Evolutionary conservation across 768 basidiomycete genomes (phyloP).

Genomic region (Phylloporus rhodoxanthus): DNA sequence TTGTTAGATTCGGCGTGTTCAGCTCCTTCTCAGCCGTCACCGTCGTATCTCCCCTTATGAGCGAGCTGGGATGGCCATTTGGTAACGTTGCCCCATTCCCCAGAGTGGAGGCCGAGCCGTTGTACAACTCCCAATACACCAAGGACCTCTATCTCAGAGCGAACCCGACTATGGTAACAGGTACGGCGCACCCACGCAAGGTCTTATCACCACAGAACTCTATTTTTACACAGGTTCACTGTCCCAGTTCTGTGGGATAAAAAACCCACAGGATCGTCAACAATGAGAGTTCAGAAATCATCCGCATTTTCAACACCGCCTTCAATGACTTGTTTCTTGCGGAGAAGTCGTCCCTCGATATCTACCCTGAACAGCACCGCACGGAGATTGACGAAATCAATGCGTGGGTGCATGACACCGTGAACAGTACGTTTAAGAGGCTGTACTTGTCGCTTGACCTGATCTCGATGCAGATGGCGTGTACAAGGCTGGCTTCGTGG

Average conservation of each 20-base stretch:
- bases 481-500: constrained; percentile 87
- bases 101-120: constrained; percentile 65
- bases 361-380: constrained; percentile 71
- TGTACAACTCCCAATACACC: constrained; percentile 66
- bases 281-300: constrained; percentile 94
- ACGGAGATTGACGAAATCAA: constrained; percentile 80
- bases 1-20: neutral
- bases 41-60: constrained; percentile 84
- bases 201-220: neutral
- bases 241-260: constrained; percentile 94
- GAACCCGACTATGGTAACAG: constrained; percentile 64
- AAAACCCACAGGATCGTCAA: constrained; percentile 84
- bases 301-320: constrained; percentile 83
- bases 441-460: neutral
- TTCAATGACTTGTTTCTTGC: constrained; percentile 70
- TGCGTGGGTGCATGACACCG: constrained; percentile 77
- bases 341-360: constrained; percentile 62
- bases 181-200: constrained; percentile 29
- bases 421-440: constrained; percentile 54
- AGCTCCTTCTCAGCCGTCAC: constrained; percentile 51
- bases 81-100: constrained; percentile 61
- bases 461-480: constrained; percentile 55
- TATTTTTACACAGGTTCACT: constrained; percentile 51
- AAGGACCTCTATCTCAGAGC: constrained; percentile 82
- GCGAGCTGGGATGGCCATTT: constrained; percentile 82